Evolutionary conservation across 331 rosid genomes (phyloP), one percentile per base, ranked within the genome.

Genomic region (Arachis monticola): DNA sequence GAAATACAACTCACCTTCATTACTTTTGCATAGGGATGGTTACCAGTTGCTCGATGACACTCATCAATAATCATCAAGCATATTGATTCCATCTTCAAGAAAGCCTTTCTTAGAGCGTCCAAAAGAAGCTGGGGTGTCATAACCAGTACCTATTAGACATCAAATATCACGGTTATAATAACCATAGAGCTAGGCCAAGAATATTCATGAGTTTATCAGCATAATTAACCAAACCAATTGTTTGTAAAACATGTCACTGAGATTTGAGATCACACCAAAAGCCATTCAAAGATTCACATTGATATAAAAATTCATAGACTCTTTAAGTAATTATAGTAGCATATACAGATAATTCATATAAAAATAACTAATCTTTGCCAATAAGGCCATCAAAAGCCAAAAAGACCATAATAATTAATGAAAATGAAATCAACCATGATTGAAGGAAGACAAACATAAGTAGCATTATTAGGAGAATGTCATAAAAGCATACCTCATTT

Each of bases 51-150:
- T 69, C 88, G 84, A 67, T 92, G 99, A 78, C 97, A 94, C 79
- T 94, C 97, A 50, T 94, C 99, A 47, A 94, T 73, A 53, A 94
- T 76, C 83, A 94, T 75, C 84, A 94, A 87, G 84, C 91, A 80
- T 58, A 86, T 81, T n/a, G 67, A 65, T 81, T 88, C 97, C 60
- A 92, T 64, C 8, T 83, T 86, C 71, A 94, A 45, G 80, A 84
- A 92, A 73, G 92, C 97, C 83, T 89, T 94, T 85, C 93, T 86
- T 74, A 91, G 76, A 67, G 88, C 93, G 83, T 94, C 92, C 81
- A 87, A 80, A 70, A 92, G 93, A 83, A 92, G 87, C 77, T 90
- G 96, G 56, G 99, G 99, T 70, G 99, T 88, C 99, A 94, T 92
- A 58, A 94, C 95, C 67, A 94, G 72, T 69, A 92, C 92, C 99